phyloP scores from a whole-genome alignment of 148 eudicot species.

The Drosera capensis region DNA sequence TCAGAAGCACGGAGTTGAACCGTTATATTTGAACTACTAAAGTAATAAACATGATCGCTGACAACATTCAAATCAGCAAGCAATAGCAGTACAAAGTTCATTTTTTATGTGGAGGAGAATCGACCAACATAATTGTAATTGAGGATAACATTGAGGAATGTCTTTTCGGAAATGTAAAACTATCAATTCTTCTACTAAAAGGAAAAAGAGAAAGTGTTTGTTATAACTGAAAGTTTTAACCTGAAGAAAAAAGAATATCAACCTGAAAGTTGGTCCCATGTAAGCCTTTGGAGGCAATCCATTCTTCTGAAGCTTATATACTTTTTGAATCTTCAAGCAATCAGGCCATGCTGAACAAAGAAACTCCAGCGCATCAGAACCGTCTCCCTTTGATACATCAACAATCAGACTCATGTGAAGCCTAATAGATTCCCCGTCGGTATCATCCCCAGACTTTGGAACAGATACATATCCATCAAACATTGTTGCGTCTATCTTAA shows the following conservation, averaged over 20 bases:
- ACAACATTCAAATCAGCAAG: too few species aligned
- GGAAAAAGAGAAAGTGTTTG: not conserved
- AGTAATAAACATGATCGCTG: too few species aligned
- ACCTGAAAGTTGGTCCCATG: slow-evolving; percentile 55
- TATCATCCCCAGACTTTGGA: slow-evolving; percentile 31
- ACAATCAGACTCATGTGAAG: slow-evolving; percentile 53
- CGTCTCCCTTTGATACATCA: slow-evolving; percentile 45
- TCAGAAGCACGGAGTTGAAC: too few species aligned
- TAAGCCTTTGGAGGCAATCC: slow-evolving; percentile 24
- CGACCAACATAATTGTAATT: too few species aligned
- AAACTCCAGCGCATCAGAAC: slow-evolving; percentile 37
- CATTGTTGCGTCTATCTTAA: slow-evolving; percentile 62
- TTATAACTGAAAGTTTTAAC: not conserved
- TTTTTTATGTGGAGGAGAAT: too few species aligned
- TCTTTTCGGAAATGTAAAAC: too few species aligned
- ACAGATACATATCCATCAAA: slow-evolving; percentile 40
- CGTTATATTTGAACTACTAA: too few species aligned
- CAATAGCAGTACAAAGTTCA: too few species aligned
- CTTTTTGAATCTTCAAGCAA: slow-evolving; percentile 49
- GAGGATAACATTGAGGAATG: too few species aligned
- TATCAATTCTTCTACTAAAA: too few species aligned
- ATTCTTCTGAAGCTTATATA: slow-evolving; percentile 23
- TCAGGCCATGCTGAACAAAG: slow-evolving; percentile 70
- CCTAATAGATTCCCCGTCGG: slow-evolving; percentile 22
- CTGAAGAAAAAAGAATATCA: not conserved